A percentile compares a stretch with the other conserved stretches of the same genome.
phyloP scores from a whole-genome alignment of 495 filamentous ascomycete species.

The Aspergillus bertholletiae region DNA sequence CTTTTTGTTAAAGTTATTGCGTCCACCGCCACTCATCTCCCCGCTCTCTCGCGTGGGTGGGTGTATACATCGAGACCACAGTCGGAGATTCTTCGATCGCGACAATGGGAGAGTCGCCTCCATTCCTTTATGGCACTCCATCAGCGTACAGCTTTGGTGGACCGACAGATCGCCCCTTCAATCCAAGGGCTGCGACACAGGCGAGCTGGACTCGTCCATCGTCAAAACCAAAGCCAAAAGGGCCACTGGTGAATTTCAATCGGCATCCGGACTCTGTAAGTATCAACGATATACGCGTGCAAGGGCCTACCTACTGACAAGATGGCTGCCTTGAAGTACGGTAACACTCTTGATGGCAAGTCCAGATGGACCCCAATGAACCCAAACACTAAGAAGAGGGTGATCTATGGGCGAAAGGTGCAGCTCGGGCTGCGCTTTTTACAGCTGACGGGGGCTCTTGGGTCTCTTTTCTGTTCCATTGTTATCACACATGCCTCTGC shows the following conservation, averaged over 20 bases:
- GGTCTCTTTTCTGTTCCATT: slow-evolving; percentile 68
- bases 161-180: slow-evolving; percentile 59
- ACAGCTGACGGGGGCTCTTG: slow-evolving; percentile 63
- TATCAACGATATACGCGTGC: neutral
- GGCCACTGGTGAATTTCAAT: slow-evolving; percentile 74
- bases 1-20: slow-evolving; percentile 10
- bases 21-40: slow-evolving; percentile 28
- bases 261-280: slow-evolving; percentile 73
- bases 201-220: slow-evolving; percentile 59
- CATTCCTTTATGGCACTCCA: slow-evolving; percentile 71
- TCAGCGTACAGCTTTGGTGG: slow-evolving; percentile 46
- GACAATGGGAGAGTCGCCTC: slow-evolving; percentile 61
- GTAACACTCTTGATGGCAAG: slow-evolving; percentile 47
- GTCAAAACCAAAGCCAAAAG: slow-evolving; percentile 60
- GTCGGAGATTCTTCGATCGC: slow-evolving; percentile 22
- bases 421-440: slow-evolving; percentile 65
- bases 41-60: slow-evolving; percentile 32
- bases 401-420: slow-evolving; percentile 59
- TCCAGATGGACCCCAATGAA: slow-evolving; percentile 63
- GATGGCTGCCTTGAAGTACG: slow-evolving; percentile 30
- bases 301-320: slow-evolving; percentile 7
- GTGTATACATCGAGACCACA: slow-evolving; percentile 18
- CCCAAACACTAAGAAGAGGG: slow-evolving; percentile 59
- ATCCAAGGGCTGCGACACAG: slow-evolving; percentile 77
- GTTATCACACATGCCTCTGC: slow-evolving; percentile 61